Evolutionary conservation across 352 stramenopile genomes (phyloP), one percentile per base, ranked within the genome.

Genomic region (Phytophthora syringae): DNA sequence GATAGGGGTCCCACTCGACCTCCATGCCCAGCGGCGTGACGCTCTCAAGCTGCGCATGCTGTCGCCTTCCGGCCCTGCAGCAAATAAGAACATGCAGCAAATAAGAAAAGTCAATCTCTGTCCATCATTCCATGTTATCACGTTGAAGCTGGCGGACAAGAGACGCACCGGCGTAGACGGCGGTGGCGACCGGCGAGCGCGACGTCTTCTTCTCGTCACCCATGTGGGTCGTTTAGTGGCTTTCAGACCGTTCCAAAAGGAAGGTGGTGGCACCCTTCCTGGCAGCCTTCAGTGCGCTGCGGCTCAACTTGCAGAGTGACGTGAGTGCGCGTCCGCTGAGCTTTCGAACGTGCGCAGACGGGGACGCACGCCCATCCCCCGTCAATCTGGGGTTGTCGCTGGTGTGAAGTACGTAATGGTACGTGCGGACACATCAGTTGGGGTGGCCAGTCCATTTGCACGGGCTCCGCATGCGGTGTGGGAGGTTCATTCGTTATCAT

Each of bases 1-100:
- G 55, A 57, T 88, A 87, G 27, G 67, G 61, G 32, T 89, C 80
- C 81, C 81, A 90, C 50, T 90, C 80, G 44, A 59, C 18, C 13
- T 78, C 75, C 47, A 76, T 67, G 15, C 58, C 53, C 30, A 76
- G 58, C 58, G 71, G 60, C 64, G 76, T 79, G 20, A 74, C 64
- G 28, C 64, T 64, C 51, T 77, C 48, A 76, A 44, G 32, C 54
- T 73, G 32, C 53, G 60, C 37, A 62, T 57, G 24, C 25, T 22
- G 49, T 81, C 71, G 24, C 52, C 57, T 43, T 77, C 68, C 32
- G 56, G 51, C 24, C 40, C 64, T 71, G n/a, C 15, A 47, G 13
- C 18, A 10, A 55, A 7, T 37, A 18, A 10, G 52, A 52, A n/a
- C n/a, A n/a, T n/a, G 15, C 43, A 51, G 13, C 21, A 60, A 43